These are phyloP conservation scores for Phylloporus sp. DNA, from an alignment of 768 basidiomycete genomes.

Conservation along the genomic window DNA sequence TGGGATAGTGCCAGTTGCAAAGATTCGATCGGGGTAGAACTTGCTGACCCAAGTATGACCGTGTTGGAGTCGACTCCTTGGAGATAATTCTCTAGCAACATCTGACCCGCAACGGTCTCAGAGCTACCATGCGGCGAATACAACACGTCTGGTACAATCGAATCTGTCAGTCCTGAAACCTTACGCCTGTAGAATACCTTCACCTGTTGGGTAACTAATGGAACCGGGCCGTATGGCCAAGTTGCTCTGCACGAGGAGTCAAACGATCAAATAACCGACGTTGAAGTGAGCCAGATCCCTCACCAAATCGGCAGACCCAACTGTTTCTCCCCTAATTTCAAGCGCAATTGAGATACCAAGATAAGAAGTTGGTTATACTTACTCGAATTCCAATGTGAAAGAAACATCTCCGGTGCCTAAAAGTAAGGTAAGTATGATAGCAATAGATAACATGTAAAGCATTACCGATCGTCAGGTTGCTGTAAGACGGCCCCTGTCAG, in stretches of 20 bases:
- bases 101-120: conserved; percentile 45
- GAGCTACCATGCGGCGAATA: conserved; percentile 56
- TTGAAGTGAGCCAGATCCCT: conserved; percentile 8
- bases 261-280: not conserved
- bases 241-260: conserved; percentile 36
- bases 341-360: not conserved
- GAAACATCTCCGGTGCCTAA: conserved; percentile 60
- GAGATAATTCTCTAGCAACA: conserved; percentile 63
- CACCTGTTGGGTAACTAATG: conserved; percentile 52
- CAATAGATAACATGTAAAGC: not conserved
- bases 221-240: conserved; percentile 60
- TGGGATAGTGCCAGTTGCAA: conserved; percentile 57
- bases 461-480: conserved; percentile 38
- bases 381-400: conserved; percentile 57
- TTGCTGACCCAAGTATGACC: conserved; percentile 50
- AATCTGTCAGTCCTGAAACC: conserved; percentile 1
- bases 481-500: conserved; percentile 6
- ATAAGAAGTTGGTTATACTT: conserved; percentile 16
- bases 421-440: conserved; percentile 37
- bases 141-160: conserved; percentile 44
- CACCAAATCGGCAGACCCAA: conserved; percentile 59
- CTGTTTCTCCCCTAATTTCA: conserved; percentile 41
- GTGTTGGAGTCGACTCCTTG: conserved; percentile 57
- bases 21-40: conserved; percentile 58
- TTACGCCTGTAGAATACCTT: not conserved